Evolutionary conservation across 2,329 filamentous ascomycete species (phyloP).

Genomic region (Colletotrichum liriopes): DNA sequence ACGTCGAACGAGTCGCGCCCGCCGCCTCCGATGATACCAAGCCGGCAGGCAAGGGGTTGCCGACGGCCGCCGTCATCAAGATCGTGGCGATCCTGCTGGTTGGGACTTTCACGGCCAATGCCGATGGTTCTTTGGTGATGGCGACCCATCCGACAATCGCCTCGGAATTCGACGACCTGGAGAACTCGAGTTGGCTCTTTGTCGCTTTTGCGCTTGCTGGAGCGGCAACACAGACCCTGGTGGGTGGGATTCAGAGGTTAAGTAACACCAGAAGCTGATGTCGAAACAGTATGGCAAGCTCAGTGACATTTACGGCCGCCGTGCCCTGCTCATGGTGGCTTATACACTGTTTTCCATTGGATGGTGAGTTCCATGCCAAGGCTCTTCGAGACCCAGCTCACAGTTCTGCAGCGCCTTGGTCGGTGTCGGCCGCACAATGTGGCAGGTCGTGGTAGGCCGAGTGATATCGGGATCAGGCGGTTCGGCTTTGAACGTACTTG

Average conservation of each 20-base stretch:
- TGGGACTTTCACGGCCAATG: slow-evolving; percentile 75
- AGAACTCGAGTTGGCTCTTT: slow-evolving; percentile 67
- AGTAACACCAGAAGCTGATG: background rate
- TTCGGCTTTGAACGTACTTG: slow-evolving; percentile 66
- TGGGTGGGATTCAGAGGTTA: slow-evolving; percentile 47
- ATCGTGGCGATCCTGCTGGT: slow-evolving; percentile 47
- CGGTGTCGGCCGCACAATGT: slow-evolving; percentile 62
- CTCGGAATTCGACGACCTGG: slow-evolving; percentile 72
- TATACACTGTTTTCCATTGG: slow-evolving; percentile 67
- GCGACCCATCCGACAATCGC: slow-evolving; percentile 76
- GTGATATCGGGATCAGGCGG: slow-evolving; percentile 67
- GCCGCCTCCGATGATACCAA: slow-evolving; percentile 4
- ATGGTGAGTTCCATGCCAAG: slow-evolving; percentile 58
- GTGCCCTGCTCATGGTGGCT: slow-evolving; percentile 60
- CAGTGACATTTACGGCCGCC: slow-evolving; percentile 71
- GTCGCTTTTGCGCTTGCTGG: slow-evolving; percentile 52
- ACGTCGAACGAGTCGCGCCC: slow-evolving; percentile 35
- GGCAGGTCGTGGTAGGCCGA: slow-evolving; percentile 65
- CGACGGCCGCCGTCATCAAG: slow-evolving; percentile 41
- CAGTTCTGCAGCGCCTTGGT: slow-evolving; percentile 47
- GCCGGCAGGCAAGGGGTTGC: background rate
- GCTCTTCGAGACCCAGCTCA: slow-evolving; percentile 35
- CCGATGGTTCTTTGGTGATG: slow-evolving; percentile 76
- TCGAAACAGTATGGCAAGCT: slow-evolving; percentile 66
- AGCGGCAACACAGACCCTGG: slow-evolving; percentile 56